Conservation (phyloP, 345 rosid species). For the Melastoma malabathricum region DNA sequence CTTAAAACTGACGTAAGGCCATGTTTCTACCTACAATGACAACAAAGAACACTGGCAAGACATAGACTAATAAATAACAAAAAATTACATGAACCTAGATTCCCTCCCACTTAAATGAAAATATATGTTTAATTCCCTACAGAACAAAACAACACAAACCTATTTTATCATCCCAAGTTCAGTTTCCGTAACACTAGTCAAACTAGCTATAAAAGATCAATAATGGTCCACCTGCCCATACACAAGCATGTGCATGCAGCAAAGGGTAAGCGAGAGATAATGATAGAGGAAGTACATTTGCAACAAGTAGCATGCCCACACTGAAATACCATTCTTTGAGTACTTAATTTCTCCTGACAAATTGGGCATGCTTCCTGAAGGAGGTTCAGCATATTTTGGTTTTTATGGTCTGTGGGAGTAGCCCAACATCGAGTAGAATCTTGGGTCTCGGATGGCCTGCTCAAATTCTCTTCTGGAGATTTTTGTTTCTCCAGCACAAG, state of each 20-base stretch:
- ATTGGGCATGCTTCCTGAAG: conserved; percentile 75
- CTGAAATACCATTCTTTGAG: conserved; percentile 88
- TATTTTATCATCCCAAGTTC: too few relatives aligned
- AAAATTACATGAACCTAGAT: too few relatives aligned
- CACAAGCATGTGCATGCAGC: background rate
- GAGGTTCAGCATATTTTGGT: conserved; percentile 23
- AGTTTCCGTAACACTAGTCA: too few relatives aligned
- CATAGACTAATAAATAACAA: too few relatives aligned
- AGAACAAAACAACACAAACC: too few relatives aligned
- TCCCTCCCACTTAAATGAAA: too few relatives aligned
- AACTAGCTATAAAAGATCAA: too few relatives aligned
- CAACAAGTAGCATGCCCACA: conserved; percentile 91
- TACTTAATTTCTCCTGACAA: conserved; percentile 68
- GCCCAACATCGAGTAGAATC: conserved; percentile 15
- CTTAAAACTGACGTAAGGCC: too few relatives aligned
- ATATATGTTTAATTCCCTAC: too few relatives aligned
- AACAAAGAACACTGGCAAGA: too few relatives aligned
- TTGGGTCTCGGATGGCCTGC: conserved; percentile 24
- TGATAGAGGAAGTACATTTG: conserved; percentile 48
- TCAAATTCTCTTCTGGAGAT: conserved; percentile 25
- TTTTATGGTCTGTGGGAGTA: conserved; percentile 22
- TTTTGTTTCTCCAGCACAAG: conserved; percentile 53
- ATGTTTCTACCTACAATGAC: too few relatives aligned
- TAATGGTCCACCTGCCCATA: background rate
- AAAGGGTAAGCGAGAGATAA: background rate